phyloP scores from a whole-genome alignment of 257 asterid genomes.

The Striga asiatica region DNA sequence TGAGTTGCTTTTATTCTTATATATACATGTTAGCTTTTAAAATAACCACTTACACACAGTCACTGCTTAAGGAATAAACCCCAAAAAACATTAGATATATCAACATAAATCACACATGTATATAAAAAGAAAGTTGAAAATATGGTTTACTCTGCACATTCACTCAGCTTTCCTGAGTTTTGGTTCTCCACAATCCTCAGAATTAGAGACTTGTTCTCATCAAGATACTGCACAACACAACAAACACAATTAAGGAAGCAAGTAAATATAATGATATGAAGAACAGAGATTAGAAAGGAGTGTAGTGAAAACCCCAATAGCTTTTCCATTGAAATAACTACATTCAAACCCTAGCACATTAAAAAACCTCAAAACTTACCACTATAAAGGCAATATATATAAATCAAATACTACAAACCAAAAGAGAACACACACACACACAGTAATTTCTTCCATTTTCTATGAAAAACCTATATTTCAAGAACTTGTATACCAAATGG shows the following conservation, averaged over 20 bases:
- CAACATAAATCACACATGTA: background rate
- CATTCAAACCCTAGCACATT: too few relatives aligned
- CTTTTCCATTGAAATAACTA: too few relatives aligned
- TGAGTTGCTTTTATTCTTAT: too few relatives aligned
- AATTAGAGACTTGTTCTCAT: constrained; percentile 93
- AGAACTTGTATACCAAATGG: too few relatives aligned
- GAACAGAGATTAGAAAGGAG: constrained; percentile 1
- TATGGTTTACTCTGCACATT: constrained; percentile 80
- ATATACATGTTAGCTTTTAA: too few relatives aligned
- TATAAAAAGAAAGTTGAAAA: background rate
- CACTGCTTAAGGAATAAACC: background rate
- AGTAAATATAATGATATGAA: background rate
- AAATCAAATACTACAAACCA: too few relatives aligned
- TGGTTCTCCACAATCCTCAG: constrained; percentile 97
- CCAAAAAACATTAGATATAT: background rate
- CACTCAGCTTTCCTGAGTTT: constrained; percentile 81
- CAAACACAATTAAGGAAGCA: background rate
- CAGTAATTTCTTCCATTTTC: too few relatives aligned
- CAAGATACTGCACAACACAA: constrained; percentile 55
- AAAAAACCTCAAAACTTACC: too few relatives aligned
- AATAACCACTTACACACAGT: too few relatives aligned
- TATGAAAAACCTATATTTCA: too few relatives aligned
- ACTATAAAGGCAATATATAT: too few relatives aligned
- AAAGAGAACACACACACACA: too few relatives aligned
- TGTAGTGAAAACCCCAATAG: background rate